A percentile compares a stretch with the other conserved stretches of the same genome.
Evolutionary conservation across 1,284 basidiomycete genomes (phyloP).

Genomic region (Naganishia albida): DNA sequence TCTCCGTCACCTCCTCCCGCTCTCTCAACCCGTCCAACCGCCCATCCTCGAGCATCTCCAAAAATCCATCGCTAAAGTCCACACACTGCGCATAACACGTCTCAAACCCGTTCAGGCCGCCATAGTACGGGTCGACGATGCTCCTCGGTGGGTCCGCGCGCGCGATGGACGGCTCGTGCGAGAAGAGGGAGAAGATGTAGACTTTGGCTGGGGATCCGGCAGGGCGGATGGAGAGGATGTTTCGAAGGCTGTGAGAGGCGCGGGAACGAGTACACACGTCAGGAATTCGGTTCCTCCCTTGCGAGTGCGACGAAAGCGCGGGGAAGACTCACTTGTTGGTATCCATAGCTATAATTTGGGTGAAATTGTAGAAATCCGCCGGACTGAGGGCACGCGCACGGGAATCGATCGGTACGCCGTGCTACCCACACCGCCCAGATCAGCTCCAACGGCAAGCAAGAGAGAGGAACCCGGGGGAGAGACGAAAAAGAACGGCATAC

Average conservation of each 20-base stretch:
- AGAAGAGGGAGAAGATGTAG: conserved; percentile 30
- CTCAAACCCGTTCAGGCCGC: conserved; percentile 54
- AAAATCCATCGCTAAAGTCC: conserved; percentile 48
- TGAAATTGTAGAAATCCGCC: conserved; percentile 28
- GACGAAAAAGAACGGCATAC: conserved; percentile 31
- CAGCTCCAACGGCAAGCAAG: background rate
- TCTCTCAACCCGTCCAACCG: conserved; percentile 10
- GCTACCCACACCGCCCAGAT: conserved; percentile 9
- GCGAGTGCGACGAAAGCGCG: background rate
- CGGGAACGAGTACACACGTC: background rate
- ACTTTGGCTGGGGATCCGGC: conserved; percentile 26
- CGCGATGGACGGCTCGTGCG: conserved; percentile 10
- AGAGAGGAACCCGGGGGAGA: background rate
- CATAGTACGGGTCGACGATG: conserved; percentile 55
- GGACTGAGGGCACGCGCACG: conserved; percentile 26
- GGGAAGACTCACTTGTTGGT: conserved; percentile 27
- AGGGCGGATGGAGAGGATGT: conserved; percentile 29
- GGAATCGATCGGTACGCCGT: conserved; percentile 30
- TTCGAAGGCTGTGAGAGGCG: conserved; percentile 22
- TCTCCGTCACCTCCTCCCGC: conserved; percentile 12
- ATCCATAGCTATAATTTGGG: conserved; percentile 33
- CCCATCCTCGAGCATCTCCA: conserved; percentile 47
- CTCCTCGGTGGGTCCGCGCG: conserved; percentile 3
- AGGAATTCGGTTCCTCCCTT: too few species aligned
- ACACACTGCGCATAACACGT: conserved; percentile 54